Percentiles rank a stretch among this genome's conserved stretches.
Conservation (phyloP, 2,329 filamentous ascomycete genomes). For the Proliferodiscus dingleyae region DNA sequence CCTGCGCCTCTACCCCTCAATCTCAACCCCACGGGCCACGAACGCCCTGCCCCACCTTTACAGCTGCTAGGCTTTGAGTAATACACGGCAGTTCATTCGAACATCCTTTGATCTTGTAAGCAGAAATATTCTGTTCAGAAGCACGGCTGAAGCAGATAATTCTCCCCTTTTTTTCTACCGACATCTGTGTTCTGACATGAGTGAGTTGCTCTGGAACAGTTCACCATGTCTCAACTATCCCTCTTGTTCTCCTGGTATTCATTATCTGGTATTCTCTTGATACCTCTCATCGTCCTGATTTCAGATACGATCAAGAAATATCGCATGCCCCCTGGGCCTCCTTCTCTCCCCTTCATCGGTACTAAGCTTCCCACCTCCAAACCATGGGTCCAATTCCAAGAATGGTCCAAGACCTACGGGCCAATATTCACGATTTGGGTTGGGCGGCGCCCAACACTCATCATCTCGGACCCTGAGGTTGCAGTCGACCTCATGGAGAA, state of each 20-base stretch:
- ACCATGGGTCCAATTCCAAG: slow-evolving; percentile 38
- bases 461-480: slow-evolving; percentile 40
- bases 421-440: slow-evolving; percentile 46
- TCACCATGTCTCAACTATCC: slow-evolving; percentile 13
- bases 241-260: slow-evolving; percentile 16
- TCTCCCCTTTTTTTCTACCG: too few species aligned
- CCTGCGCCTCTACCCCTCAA: not conserved
- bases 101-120: too few species aligned
- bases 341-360: slow-evolving; percentile 41
- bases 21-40: not conserved
- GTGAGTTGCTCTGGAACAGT: too few species aligned
- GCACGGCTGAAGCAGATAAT: too few species aligned
- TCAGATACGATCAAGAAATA: slow-evolving; percentile 31
- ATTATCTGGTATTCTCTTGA: slow-evolving; percentile 18
- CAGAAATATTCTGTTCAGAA: too few species aligned
- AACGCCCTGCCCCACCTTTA: too few species aligned
- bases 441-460: slow-evolving; percentile 39
- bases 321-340: slow-evolving; percentile 43
- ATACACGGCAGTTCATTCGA: too few species aligned
- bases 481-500: slow-evolving; percentile 42
- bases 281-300: slow-evolving; percentile 26
- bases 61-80: too few species aligned
- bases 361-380: slow-evolving; percentile 33
- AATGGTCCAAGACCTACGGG: slow-evolving; percentile 41
- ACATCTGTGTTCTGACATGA: too few species aligned